phyloP scores from a whole-genome alignment of 225 moss, liverwort and hornwort genomes.

The Lunularia cruciata region DNA sequence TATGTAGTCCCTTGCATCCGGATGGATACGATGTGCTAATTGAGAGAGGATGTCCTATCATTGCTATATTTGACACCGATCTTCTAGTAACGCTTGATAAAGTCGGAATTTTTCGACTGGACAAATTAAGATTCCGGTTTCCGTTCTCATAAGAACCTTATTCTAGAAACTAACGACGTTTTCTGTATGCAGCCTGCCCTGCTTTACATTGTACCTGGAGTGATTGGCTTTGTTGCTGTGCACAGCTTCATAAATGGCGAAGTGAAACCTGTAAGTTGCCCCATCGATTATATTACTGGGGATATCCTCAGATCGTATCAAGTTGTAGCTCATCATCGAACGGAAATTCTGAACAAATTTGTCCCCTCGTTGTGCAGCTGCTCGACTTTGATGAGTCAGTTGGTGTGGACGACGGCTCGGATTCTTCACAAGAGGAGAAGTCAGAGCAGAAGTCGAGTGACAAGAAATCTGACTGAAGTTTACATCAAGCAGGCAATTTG shows the following conservation, averaged over 20 bases:
- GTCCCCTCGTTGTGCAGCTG: slow-evolving; percentile 46
- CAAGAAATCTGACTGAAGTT: slow-evolving; percentile 54
- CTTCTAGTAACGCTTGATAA: no score
- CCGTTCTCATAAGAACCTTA: no score
- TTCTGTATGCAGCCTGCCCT: slow-evolving; percentile 88
- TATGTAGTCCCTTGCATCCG: no score
- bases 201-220: slow-evolving; percentile 94
- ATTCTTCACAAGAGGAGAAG: slow-evolving; percentile 53
- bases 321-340: background rate
- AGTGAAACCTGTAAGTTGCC: slow-evolving; percentile 62
- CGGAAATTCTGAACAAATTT: background rate
- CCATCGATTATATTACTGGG: slow-evolving; percentile 6
- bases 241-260: slow-evolving; percentile 85
- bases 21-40: no score
- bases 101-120: no score
- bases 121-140: no score
- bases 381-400: slow-evolving; percentile 90
- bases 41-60: no score
- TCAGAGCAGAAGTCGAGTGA: slow-evolving; percentile 39
- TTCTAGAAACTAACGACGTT: no score
- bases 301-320: background rate
- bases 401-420: slow-evolving; percentile 50
- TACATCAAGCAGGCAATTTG: background rate
- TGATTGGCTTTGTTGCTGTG: slow-evolving; percentile 89
- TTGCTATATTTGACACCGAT: no score